Evolutionary conservation across 371 early-diverging fungal genomes (phyloP), one percentile per base, ranked within the genome.

Genomic region (Thermomucor indicae-seudaticae): DNA sequence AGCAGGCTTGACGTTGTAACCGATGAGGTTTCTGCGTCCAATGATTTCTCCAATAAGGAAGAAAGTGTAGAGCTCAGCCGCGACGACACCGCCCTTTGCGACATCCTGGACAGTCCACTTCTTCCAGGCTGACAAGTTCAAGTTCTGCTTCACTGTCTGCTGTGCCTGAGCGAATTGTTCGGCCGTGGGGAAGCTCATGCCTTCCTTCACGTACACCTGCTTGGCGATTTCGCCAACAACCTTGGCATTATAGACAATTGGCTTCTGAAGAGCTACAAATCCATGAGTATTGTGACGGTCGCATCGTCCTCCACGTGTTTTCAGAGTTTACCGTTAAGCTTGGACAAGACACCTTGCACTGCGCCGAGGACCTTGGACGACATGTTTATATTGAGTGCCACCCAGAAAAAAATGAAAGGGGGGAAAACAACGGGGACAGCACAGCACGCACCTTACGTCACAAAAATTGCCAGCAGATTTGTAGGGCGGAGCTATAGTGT

Each of bases 41-140:
- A 84, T 68, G 56, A 86, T 80, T 68, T 86, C 86, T 58, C 86
- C 86, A 46, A 86, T 52, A 44, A 83, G 64, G 80, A 84, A 86
- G 65, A 86, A 86, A 49, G 82, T 76, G 71, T 79, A 78, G 42
- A 82, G 68, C 61, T 86, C 83, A 51, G 82, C 81, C 48, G 78
- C 79, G 27, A 82, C 71, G 53, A 83, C 71, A 56, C 80, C 72
- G 56, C 78, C 83, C 64, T 78, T 72, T 34, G 58, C 72, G 39
- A 68, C 53, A 42, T 78, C 73, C 39, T 61, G 39, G 39, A 63
- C 58, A 34, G 70, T 62, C 58, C 78, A 62, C 54, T 65, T 75
- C 79, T 81, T 81, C 64, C 75, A 72, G 39, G 69, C 64, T 42
- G 58, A 60, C 47, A 70, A 49, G 45, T 76, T 76, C 43, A 74